These are phyloP conservation scores for Artemisia annua DNA, from an alignment of 129 eudicot species.

Conservation along the genomic window DNA sequence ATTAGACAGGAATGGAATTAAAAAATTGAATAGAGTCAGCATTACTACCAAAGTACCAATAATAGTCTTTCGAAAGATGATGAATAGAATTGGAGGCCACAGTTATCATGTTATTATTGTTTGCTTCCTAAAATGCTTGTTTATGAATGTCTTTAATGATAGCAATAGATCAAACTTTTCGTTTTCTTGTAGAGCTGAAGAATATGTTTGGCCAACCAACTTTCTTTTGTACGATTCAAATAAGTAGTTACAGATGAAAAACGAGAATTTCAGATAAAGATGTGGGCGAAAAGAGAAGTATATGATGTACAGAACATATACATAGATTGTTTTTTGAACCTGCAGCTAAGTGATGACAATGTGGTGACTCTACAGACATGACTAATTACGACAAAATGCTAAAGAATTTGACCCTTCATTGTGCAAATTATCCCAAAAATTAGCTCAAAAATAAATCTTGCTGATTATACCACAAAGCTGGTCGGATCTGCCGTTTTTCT, in stretches of 20 bases:
- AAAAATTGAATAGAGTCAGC: background rate
- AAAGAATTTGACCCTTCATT: background rate
- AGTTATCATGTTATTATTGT: background rate
- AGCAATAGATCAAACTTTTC: too few relatives aligned
- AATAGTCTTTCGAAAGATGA: background rate
- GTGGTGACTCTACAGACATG: background rate
- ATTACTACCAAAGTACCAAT: background rate
- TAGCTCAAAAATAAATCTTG: too few relatives aligned
- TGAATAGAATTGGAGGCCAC: background rate
- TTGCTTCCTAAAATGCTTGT: conserved; percentile 14
- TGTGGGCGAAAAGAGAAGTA: background rate
- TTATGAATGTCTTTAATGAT: background rate
- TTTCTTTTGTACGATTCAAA: background rate
- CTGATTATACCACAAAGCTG: too few relatives aligned
- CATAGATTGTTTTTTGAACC: background rate
- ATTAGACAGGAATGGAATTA: background rate
- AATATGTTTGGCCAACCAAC: background rate
- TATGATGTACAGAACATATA: background rate
- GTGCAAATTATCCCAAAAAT: too few relatives aligned
- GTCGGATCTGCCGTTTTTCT: too few relatives aligned
- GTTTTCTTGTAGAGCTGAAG: background rate
- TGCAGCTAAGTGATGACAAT: background rate
- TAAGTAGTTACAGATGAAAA: conserved; percentile 8
- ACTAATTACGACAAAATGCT: background rate
- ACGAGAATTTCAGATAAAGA: background rate